Percentiles rank a stretch among this genome's conserved stretches.
phyloP scores from a whole-genome alignment of 345 rosid species.

The Sisymbrium irio region DNA sequence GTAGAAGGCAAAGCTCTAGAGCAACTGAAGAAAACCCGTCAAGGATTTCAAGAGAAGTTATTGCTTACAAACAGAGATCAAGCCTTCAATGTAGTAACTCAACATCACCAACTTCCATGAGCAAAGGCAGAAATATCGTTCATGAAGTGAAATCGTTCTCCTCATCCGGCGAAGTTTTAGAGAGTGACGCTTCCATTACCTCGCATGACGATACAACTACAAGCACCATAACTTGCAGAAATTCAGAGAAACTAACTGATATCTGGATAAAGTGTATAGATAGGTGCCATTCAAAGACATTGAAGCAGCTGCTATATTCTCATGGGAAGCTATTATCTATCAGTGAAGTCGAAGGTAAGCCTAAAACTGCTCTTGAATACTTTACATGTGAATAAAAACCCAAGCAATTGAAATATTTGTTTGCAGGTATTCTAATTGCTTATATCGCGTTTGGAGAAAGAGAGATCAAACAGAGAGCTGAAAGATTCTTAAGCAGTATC shows the following conservation, averaged over 20 bases:
- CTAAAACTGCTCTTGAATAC: background rate
- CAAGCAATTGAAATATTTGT: background rate
- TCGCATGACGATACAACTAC: slow-evolving; percentile 38
- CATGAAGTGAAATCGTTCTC: slow-evolving; percentile 40
- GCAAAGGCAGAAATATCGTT: slow-evolving; percentile 39
- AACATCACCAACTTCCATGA: slow-evolving; percentile 52
- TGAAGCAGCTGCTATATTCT: slow-evolving; percentile 67
- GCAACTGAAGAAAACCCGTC: slow-evolving; percentile 71
- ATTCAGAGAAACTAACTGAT: slow-evolving; percentile 55
- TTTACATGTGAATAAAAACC: background rate
- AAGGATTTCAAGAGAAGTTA: slow-evolving; percentile 60
- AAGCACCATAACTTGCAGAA: slow-evolving; percentile 41
- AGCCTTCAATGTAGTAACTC: slow-evolving; percentile 43
- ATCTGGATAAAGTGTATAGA: slow-evolving; percentile 81
- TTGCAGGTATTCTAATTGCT: slow-evolving; percentile 74
- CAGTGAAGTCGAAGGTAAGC: slow-evolving; percentile 71
- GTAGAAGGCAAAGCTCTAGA: slow-evolving; percentile 75
- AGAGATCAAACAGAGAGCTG: slow-evolving; percentile 73
- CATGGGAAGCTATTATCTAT: slow-evolving; percentile 81
- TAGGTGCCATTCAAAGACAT: slow-evolving; percentile 88
- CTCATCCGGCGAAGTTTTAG: slow-evolving; percentile 37
- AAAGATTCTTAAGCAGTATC: slow-evolving; percentile 89
- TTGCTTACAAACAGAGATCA: slow-evolving; percentile 52
- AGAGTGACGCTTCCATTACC: slow-evolving; percentile 35
- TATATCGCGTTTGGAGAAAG: slow-evolving; percentile 69